Conservation (phyloP, 2,329 filamentous ascomycete species). For the Pseudomassariella vexata region DNA sequence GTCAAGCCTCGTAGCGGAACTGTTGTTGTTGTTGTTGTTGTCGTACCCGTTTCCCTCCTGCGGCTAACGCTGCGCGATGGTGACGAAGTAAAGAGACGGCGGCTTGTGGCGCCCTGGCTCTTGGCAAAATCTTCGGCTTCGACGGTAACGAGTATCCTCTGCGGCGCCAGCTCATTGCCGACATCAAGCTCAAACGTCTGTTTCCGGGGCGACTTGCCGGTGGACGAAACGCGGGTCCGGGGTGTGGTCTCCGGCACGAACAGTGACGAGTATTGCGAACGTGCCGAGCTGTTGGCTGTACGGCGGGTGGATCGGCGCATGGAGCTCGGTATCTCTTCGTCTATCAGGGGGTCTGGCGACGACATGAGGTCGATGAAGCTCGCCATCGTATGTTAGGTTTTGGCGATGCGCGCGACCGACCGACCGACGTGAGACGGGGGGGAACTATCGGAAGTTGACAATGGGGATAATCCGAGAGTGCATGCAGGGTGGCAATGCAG, state of each 20-base stretch:
- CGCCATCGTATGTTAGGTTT: too few relatives aligned
- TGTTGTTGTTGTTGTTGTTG: constrained; percentile 45
- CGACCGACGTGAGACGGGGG: too few relatives aligned
- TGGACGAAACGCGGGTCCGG: constrained; percentile 28
- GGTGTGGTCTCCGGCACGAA: constrained; percentile 40
- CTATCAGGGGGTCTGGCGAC: constrained; percentile 28
- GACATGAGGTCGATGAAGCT: constrained; percentile 23
- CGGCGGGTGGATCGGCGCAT: constrained; percentile 17
- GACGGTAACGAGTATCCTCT: constrained; percentile 49
- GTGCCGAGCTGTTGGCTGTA: constrained; percentile 13
- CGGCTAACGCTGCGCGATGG: constrained; percentile 30
- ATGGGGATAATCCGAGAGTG: too few relatives aligned
- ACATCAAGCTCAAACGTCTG: constrained; percentile 53
- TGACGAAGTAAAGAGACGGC: constrained; percentile 31
- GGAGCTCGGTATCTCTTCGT: constrained; percentile 17
- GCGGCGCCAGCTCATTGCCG: constrained; percentile 42
- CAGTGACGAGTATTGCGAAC: constrained; percentile 27
- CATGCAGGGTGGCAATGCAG: too few relatives aligned
- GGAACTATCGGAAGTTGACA: too few relatives aligned
- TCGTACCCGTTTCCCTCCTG: constrained; percentile 32
- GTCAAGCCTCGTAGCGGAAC: constrained; percentile 42
- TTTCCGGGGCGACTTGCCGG: constrained; percentile 43
- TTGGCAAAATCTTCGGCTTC: constrained; percentile 35
- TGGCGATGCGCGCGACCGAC: constrained; percentile 5
- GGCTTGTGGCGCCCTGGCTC: constrained; percentile 22